Conservation (phyloP, 495 filamentous ascomycete species). For the Penicillium bovifimosum region DNA sequence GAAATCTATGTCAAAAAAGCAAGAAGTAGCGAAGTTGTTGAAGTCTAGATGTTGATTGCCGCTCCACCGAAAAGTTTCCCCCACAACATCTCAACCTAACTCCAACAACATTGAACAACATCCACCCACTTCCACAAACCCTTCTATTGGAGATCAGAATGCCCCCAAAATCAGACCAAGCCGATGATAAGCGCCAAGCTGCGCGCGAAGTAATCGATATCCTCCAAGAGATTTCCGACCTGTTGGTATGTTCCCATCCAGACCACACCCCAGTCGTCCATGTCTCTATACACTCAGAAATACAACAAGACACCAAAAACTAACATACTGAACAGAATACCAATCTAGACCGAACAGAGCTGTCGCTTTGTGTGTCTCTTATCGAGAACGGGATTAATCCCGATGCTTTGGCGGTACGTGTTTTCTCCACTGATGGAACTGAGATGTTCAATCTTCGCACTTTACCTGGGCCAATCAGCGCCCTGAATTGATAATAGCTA, state of each 20-base stretch:
- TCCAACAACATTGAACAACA: background rate
- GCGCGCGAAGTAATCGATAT: conserved; percentile 97
- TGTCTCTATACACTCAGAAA: background rate
- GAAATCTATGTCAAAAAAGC: no score
- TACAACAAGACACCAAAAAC: background rate
- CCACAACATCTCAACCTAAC: background rate
- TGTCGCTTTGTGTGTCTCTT: conserved; percentile 91
- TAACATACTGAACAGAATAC: conserved; percentile 62
- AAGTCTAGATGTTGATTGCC: background rate
- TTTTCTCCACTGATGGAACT: background rate
- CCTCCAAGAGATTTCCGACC: conserved; percentile 84
- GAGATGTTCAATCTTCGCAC: background rate
- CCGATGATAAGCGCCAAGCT: conserved; percentile 72
- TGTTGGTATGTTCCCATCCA: conserved; percentile 57
- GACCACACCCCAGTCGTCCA: background rate
- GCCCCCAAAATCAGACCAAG: conserved; percentile 28
- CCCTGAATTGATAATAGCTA: background rate
- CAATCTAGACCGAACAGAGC: conserved; percentile 77
- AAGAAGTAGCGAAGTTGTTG: no score
- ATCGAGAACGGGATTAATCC: conserved; percentile 98
- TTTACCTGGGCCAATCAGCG: background rate
- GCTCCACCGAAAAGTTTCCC: background rate
- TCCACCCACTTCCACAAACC: background rate
- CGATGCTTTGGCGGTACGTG: conserved; percentile 82
- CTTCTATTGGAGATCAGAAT: conserved; percentile 1